Conservation (phyloP, 148 eudicot genomes). For the Oxyria digyna region DNA sequence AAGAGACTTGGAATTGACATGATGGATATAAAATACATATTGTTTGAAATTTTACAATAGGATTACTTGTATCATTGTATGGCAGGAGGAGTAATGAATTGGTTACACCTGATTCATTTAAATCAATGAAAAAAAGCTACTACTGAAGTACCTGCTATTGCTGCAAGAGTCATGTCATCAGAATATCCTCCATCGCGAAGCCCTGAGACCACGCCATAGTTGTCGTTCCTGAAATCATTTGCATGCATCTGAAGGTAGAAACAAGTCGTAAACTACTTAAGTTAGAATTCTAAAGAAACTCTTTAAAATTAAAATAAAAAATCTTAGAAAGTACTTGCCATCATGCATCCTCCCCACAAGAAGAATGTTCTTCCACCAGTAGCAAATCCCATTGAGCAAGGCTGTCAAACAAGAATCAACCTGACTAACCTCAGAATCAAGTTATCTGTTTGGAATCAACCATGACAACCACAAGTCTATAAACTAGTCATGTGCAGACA, state of each 20-base stretch:
- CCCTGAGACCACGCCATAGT: constrained; percentile 70
- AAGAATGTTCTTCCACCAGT: constrained; percentile 96
- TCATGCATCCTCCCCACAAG: constrained; percentile 99
- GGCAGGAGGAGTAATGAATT: not conserved
- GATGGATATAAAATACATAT: not conserved
- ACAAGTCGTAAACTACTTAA: not conserved
- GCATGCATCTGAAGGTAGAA: constrained; percentile 77
- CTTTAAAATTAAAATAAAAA: no score
- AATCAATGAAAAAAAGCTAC: not conserved
- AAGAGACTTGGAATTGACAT: not conserved
- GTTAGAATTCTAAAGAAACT: constrained; percentile 3
- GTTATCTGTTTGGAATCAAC: not conserved
- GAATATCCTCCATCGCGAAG: constrained; percentile 97
- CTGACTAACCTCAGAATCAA: not conserved
- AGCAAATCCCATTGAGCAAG: constrained; percentile 99
- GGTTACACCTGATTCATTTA: not conserved
- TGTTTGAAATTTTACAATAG: not conserved
- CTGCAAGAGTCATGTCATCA: constrained; percentile 99
- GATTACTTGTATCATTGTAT: not conserved
- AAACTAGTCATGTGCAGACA: not conserved
- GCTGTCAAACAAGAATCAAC: constrained; percentile 30
- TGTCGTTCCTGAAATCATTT: constrained; percentile 82
- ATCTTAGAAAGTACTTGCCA: constrained; percentile 45
- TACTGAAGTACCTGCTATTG: constrained; percentile 59
- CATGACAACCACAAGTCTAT: not conserved